Evolutionary conservation across 495 filamentous ascomycete species (phyloP).

Genomic region (Penicillium tannophilum): DNA sequence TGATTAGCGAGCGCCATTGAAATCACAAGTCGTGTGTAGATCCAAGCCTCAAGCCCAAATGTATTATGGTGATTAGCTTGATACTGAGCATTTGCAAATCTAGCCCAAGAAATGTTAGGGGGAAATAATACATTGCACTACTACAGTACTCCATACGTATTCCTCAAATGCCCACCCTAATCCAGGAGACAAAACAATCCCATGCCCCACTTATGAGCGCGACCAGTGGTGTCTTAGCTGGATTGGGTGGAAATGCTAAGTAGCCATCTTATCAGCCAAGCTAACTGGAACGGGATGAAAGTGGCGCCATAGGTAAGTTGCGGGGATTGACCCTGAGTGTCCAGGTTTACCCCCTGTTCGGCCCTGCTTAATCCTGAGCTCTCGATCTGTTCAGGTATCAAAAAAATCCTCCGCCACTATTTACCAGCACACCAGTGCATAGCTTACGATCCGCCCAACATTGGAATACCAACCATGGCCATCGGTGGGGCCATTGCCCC

Average conservation of each 20-base stretch:
- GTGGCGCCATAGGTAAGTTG: neutral
- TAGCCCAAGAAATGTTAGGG: too few relatives aligned
- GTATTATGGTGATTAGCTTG: too few relatives aligned
- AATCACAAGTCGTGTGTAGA: too few relatives aligned
- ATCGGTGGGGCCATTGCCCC: neutral
- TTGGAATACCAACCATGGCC: neutral
- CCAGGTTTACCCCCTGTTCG: neutral
- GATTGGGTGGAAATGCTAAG: neutral
- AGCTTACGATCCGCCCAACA: neutral
- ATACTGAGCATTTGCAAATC: too few relatives aligned
- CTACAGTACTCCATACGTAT: neutral
- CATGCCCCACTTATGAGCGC: neutral
- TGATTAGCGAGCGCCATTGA: too few relatives aligned
- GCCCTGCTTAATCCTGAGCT: neutral
- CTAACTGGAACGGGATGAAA: slow-evolving; percentile 1
- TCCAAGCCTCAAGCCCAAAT: too few relatives aligned
- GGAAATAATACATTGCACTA: too few relatives aligned
- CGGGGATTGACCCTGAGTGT: slow-evolving; percentile 1
- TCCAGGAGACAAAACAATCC: neutral
- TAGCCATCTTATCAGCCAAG: neutral
- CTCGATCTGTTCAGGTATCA: neutral
- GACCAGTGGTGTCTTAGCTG: neutral
- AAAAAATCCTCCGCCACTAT: neutral
- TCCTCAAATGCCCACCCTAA: neutral
- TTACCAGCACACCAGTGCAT: neutral